Evolutionary conservation across 305 asterid species (phyloP).

Genomic region (Solanum hybrid): DNA sequence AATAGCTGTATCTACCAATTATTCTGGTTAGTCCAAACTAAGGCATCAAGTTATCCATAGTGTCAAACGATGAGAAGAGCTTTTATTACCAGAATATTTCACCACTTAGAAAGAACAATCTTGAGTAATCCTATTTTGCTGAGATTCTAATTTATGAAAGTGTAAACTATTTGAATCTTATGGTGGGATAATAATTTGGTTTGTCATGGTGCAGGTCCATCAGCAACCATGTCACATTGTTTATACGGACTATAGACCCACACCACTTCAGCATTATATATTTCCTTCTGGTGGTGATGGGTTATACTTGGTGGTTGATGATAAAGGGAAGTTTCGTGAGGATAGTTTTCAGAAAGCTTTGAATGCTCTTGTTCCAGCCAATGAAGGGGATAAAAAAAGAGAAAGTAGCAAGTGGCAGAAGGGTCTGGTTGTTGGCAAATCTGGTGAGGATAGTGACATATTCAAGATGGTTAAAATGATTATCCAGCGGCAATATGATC

Average conservation of each 20-base stretch:
- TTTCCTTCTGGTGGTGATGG: conserved; percentile 97
- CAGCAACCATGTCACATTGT: conserved; percentile 97
- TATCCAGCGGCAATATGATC: conserved; percentile 87
- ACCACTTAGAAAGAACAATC: background rate
- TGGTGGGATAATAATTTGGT: conserved; percentile 14
- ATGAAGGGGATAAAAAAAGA: conserved; percentile 48
- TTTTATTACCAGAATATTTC: background rate
- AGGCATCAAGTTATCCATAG: background rate
- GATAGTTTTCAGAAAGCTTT: conserved; percentile 93
- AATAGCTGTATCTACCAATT: background rate
- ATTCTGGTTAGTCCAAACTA: background rate
- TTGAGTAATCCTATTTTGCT: background rate
- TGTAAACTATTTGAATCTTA: background rate
- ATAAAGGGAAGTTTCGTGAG: conserved; percentile 90
- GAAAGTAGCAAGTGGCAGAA: conserved; percentile 73
- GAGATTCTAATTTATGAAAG: background rate
- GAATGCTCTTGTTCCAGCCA: conserved; percentile 68
- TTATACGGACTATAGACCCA: conserved; percentile 93
- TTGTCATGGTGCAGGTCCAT: conserved; percentile 63
- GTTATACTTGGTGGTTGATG: conserved; percentile 87
- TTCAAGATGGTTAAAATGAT: conserved; percentile 98
- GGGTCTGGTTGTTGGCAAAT: conserved; percentile 63
- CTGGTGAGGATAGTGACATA: conserved; percentile 86
- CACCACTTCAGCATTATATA: conserved; percentile 94
- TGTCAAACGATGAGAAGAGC: background rate